Evolutionary conservation across 169 alveolate species (phyloP).

Genomic region (Toxoplasma gondii): DNA sequence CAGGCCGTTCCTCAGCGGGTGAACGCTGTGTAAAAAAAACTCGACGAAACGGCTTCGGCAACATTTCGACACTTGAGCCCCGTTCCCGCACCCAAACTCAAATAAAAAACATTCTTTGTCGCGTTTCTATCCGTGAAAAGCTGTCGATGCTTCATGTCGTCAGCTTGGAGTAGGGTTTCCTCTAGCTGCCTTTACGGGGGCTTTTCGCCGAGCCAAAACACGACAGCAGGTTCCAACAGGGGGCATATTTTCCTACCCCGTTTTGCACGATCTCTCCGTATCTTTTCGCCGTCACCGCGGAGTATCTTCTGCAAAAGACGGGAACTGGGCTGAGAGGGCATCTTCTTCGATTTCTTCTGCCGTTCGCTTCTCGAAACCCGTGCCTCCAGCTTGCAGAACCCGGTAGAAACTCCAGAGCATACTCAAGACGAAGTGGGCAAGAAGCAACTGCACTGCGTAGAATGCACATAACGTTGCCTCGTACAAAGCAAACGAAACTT

Average conservation of each 20-base stretch:
- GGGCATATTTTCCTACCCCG: neutral
- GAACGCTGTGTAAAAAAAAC: too few species aligned
- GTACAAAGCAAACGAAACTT: neutral
- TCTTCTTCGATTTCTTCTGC: conserved; percentile 67
- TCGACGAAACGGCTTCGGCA: too few species aligned
- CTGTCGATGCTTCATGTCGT: too few species aligned
- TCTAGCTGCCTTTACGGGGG: too few species aligned
- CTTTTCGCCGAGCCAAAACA: too few species aligned
- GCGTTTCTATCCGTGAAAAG: too few species aligned
- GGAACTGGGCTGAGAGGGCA: conserved; percentile 57
- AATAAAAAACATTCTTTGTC: too few species aligned
- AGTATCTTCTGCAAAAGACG: conserved; percentile 43
- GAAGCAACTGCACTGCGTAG: conserved; percentile 29
- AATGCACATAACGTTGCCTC: neutral
- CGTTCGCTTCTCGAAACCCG: conserved; percentile 52
- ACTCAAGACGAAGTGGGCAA: conserved; percentile 51
- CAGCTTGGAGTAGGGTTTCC: too few species aligned
- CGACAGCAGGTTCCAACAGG: too few species aligned
- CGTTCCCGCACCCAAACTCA: too few species aligned
- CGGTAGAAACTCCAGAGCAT: conserved; percentile 68
- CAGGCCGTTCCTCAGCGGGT: too few species aligned
- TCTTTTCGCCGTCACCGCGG: conserved; percentile 42
- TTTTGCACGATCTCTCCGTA: neutral
- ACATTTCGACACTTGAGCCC: too few species aligned
- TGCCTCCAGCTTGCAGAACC: conserved; percentile 67